Percentiles rank a stretch among this genome's conserved stretches.
Conservation (phyloP, 495 filamentous ascomycete species). For the Lasiosphaeriaceae sp. region DNA sequence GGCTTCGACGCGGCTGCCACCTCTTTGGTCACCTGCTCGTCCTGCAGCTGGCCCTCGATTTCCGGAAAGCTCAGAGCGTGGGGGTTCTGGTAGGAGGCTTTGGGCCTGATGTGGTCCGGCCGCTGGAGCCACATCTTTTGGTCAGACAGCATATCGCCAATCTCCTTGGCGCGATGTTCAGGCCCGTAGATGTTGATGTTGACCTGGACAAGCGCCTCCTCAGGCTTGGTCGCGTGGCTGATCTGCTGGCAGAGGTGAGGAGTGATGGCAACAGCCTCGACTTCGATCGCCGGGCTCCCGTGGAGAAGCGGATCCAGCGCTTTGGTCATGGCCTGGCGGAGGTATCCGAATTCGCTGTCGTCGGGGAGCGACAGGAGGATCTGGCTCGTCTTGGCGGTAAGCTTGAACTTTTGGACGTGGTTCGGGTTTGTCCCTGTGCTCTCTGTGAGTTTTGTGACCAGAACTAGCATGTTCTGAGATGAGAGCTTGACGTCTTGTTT, state of each 20-base stretch:
- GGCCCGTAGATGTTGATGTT: conserved; percentile 37
- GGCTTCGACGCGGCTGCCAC: conserved; percentile 5
- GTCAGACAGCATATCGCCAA: conserved; percentile 26
- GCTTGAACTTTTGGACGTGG: conserved; percentile 18
- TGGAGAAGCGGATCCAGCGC: conserved; percentile 11
- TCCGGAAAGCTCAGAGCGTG: conserved; percentile 28
- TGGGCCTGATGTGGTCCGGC: conserved; percentile 16
- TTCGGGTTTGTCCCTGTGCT: background rate
- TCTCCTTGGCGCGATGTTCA: conserved; percentile 4
- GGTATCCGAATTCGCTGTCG: conserved; percentile 16
- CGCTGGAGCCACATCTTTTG: conserved; percentile 33
- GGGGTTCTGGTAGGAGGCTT: conserved; percentile 29
- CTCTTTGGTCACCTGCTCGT: conserved; percentile 2
- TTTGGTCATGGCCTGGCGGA: conserved; percentile 15
- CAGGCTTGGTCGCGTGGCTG: conserved; percentile 14
- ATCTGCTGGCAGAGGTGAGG: conserved; percentile 17
- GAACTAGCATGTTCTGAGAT: conserved; percentile 13
- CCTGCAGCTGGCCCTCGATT: conserved; percentile 3
- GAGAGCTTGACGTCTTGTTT: conserved; percentile 15
- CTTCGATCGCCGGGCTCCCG: conserved; percentile 3
- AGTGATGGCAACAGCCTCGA: conserved; percentile 19
- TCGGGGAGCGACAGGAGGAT: conserved; percentile 18
- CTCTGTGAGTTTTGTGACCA: conserved; percentile 10
- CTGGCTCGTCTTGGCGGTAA: conserved; percentile 11
- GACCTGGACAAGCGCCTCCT: conserved; percentile 24